phyloP scores from a whole-genome alignment of 306 rosid species.

The Begonia masoniana region DNA sequence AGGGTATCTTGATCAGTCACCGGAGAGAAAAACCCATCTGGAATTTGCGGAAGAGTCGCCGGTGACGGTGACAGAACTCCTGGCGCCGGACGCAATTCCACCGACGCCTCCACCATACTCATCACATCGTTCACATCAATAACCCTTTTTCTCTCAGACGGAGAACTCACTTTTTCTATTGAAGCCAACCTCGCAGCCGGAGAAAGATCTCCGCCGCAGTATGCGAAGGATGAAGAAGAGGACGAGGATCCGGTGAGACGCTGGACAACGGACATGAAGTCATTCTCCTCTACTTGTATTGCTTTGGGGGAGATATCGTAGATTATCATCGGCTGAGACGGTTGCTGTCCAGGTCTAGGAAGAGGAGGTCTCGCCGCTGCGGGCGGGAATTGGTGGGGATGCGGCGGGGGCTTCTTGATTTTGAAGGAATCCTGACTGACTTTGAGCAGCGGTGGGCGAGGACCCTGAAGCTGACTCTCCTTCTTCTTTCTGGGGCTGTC shows the following conservation, averaged over 20 bases:
- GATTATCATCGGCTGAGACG: conserved; percentile 51
- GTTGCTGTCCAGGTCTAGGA: conserved; percentile 8
- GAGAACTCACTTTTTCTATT: conserved; percentile 62
- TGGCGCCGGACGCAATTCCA: conserved; percentile 50
- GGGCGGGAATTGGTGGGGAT: conserved; percentile 25
- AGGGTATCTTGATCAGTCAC: conserved; percentile 27
- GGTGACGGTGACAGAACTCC: conserved; percentile 83
- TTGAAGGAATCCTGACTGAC: conserved; percentile 66
- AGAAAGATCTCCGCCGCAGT: conserved; percentile 43
- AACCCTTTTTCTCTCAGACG: conserved; percentile 34
- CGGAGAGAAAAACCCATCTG: conserved; percentile 53
- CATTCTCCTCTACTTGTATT: conserved; percentile 37
- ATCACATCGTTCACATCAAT: conserved; percentile 14
- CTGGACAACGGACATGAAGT: conserved; percentile 85
- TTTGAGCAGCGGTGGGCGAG: conserved; percentile 66
- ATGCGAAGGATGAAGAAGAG: background rate
- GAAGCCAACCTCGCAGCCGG: conserved; percentile 95
- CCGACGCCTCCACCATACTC: conserved; percentile 26
- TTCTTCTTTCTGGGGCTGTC: conserved; percentile 30
- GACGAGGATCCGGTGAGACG: conserved; percentile 66
- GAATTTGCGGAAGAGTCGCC: conserved; percentile 37
- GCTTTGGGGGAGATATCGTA: conserved; percentile 84
- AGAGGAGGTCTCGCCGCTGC: background rate
- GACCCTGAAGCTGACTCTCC: conserved; percentile 64
- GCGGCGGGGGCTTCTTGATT: conserved; percentile 63